phyloP scores from a whole-genome alignment of 495 filamentous ascomycete genomes.

The Penicillium manginii region DNA sequence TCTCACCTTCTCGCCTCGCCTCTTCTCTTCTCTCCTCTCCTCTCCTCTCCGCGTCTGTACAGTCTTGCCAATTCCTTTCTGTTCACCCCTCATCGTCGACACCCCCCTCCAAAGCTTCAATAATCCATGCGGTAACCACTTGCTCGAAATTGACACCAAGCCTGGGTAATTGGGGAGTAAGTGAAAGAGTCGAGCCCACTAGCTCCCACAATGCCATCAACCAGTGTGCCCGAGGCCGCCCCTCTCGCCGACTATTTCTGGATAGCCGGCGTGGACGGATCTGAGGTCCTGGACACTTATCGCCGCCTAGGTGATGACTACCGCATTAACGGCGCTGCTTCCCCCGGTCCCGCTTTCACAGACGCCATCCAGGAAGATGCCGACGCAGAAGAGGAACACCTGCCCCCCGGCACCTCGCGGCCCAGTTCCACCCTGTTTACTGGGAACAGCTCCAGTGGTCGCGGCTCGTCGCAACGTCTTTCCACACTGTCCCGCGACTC shows the following conservation, averaged over 20 bases:
- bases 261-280: constrained; percentile 89
- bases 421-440: constrained; percentile 53
- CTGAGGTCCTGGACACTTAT: constrained; percentile 52
- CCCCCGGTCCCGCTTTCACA: constrained; percentile 61
- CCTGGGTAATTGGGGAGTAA: constrained; percentile 14
- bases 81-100: constrained; percentile 2
- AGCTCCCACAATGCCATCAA: constrained; percentile 30
- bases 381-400: constrained; percentile 59
- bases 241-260: constrained; percentile 99
- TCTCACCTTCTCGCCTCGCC: constrained; percentile 4
- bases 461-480: constrained; percentile 67
- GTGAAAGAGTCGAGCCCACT: not conserved
- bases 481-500: constrained; percentile 68
- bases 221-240: constrained; percentile 52
- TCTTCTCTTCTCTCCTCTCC: constrained; percentile 6
- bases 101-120: constrained; percentile 16
- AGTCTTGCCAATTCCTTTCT: constrained; percentile 6
- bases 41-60: constrained; percentile 6
- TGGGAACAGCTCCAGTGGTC: constrained; percentile 49
- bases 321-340: constrained; percentile 44
- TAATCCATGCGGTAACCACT: constrained; percentile 42
- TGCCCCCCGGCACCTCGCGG: constrained; percentile 45
- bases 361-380: constrained; percentile 84
- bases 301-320: constrained; percentile 58
- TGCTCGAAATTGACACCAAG: constrained; percentile 13